Percentiles rank a stretch among this genome's conserved stretches.
Evolutionary conservation across 371 early-diverging fungal genomes (phyloP).

Genomic region (Mortierella sp.): DNA sequence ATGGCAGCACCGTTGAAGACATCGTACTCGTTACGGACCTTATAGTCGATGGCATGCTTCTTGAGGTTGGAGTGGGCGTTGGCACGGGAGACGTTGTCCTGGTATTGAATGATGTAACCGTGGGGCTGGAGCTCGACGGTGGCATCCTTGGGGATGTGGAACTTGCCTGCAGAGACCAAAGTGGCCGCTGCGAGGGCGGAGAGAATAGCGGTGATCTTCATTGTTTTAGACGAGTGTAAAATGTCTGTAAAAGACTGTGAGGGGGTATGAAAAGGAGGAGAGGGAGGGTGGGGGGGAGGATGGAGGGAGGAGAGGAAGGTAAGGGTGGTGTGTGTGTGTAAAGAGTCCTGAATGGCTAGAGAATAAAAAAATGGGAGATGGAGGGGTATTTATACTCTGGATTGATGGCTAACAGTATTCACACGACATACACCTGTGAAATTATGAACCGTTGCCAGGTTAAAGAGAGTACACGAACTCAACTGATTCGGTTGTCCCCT

Average conservation of each 20-base stretch:
- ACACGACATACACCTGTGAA: slow-evolving; percentile 8
- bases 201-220: slow-evolving; percentile 41
- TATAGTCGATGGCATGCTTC: slow-evolving; percentile 28
- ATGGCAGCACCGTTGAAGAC: slow-evolving; percentile 53
- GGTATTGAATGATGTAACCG: slow-evolving; percentile 47
- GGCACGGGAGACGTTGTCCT: slow-evolving; percentile 17
- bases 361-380: background rate
- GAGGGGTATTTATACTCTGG: background rate
- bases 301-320: background rate
- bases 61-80: slow-evolving; percentile 19
- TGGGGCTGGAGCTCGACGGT: slow-evolving; percentile 7
- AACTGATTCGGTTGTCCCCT: background rate
- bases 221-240: background rate
- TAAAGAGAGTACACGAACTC: background rate
- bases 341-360: slow-evolving; percentile 8
- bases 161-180: slow-evolving; percentile 42
- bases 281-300: background rate
- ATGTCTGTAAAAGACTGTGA: slow-evolving; percentile 18
- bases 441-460: background rate
- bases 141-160: slow-evolving; percentile 13
- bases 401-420: background rate
- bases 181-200: slow-evolving; percentile 34
- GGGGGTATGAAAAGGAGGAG: background rate
- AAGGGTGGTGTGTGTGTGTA: background rate
- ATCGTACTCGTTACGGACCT: slow-evolving; percentile 34